Conservation (phyloP, 805 yeast genomes). For the Nakazawaea molendinolei region DNA sequence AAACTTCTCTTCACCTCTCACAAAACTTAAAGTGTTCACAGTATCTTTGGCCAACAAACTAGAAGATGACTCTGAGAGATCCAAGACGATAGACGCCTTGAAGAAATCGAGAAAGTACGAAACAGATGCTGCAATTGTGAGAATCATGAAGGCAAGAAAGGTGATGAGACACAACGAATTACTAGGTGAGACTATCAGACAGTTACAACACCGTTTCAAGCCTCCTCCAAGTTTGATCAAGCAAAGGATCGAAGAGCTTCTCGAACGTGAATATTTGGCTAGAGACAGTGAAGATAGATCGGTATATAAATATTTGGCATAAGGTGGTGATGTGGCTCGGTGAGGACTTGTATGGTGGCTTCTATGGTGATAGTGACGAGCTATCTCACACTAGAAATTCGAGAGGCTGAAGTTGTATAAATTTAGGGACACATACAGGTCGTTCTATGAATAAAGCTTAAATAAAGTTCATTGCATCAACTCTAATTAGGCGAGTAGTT, state of each 20-base stretch:
- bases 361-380: too few species aligned
- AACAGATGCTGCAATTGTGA: conserved; percentile 79
- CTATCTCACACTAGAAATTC: too few species aligned
- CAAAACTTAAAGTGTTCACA: conserved; percentile 69
- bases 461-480: too few species aligned
- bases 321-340: too few species aligned
- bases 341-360: too few species aligned
- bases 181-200: conserved; percentile 57
- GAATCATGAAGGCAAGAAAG: conserved; percentile 78
- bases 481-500: too few species aligned
- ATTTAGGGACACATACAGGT: too few species aligned
- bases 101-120: conserved; percentile 60
- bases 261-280: conserved; percentile 77
- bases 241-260: conserved; percentile 62
- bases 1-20: conserved; percentile 59
- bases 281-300: conserved; percentile 58
- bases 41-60: conserved; percentile 41
- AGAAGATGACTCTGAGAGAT: conserved; percentile 49
- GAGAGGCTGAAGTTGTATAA: too few species aligned
- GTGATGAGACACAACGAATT: conserved; percentile 56
- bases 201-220: conserved; percentile 54
- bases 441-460: too few species aligned
- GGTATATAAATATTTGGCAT: conserved; percentile 65
- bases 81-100: conserved; percentile 48
- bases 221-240: conserved; percentile 66